A percentile compares a stretch with the other conserved stretches of the same genome.
Conservation (phyloP, 257 asterid genomes). For the Penstemon barbatus region DNA sequence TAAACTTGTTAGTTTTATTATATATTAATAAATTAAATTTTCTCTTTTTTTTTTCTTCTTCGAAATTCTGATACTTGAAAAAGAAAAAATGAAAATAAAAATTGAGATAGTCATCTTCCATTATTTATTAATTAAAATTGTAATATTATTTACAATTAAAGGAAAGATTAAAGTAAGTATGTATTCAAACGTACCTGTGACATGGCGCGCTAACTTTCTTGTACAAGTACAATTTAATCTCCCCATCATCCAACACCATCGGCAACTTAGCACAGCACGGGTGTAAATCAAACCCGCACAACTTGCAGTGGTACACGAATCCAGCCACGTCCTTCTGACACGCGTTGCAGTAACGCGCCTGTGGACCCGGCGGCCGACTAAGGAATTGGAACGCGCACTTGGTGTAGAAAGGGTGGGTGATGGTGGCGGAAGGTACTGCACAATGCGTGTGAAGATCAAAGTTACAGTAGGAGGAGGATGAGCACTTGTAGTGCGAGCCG, state of each 20-base stretch:
- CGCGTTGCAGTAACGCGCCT: slow-evolving; percentile 89
- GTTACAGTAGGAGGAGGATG: slow-evolving; percentile 43
- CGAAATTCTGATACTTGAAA: too few species aligned
- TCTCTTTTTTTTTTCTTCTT: too few species aligned
- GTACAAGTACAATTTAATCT: slow-evolving; percentile 59
- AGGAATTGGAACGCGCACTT: slow-evolving; percentile 81
- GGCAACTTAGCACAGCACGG: slow-evolving; percentile 98
- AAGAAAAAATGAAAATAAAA: too few species aligned
- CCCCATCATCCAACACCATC: slow-evolving; percentile 80
- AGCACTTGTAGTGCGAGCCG: slow-evolving; percentile 78
- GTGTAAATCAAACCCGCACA: slow-evolving; percentile 91
- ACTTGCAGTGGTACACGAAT: slow-evolving; percentile 80
- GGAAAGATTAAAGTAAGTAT: too few species aligned
- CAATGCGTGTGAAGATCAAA: slow-evolving; percentile 88
- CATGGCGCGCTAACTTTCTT: slow-evolving; percentile 69
- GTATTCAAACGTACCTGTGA: slow-evolving; percentile 39
- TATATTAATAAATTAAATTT: too few species aligned
- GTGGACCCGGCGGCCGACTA: slow-evolving; percentile 65
- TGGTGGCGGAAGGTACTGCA: slow-evolving; percentile 63
- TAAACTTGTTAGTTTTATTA: too few species aligned
- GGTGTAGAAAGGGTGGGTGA: slow-evolving; percentile 79
- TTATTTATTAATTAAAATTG: too few species aligned
- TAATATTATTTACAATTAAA: too few species aligned
- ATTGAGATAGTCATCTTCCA: too few species aligned
- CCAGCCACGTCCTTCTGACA: slow-evolving; percentile 86